Conservation (phyloP, 129 eudicot species). For the Centella asiatica region DNA sequence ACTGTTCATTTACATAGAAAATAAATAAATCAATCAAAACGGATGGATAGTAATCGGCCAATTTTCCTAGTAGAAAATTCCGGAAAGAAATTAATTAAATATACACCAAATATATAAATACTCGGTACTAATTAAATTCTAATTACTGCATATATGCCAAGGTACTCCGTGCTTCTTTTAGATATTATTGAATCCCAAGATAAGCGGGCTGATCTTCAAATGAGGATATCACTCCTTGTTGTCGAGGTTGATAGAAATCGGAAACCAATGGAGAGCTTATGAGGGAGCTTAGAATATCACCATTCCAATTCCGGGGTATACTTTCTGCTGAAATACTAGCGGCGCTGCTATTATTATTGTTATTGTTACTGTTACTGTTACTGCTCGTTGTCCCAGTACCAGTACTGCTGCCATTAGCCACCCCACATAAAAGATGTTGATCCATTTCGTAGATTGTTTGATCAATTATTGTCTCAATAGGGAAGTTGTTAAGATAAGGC, state of each 20-base stretch:
- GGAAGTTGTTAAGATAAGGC: neutral
- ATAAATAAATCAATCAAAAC: no score
- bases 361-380: no score
- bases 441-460: neutral
- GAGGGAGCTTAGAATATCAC: conserved; percentile 29
- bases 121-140: conserved; percentile 13
- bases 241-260: conserved; percentile 16
- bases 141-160: no score
- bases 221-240: conserved; percentile 19
- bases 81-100: conserved; percentile 6
- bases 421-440: neutral
- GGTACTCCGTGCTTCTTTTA: no score
- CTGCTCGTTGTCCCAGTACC: conserved; percentile 23
- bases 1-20: no score
- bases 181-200: conserved; percentile 22
- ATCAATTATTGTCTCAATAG: neutral
- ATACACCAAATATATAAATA: conserved; percentile 16
- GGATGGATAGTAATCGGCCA: no score
- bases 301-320: conserved; percentile 42
- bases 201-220: conserved; percentile 27
- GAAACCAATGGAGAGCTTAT: conserved; percentile 28
- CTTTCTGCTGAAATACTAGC: conserved; percentile 46
- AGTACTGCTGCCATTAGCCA: conserved; percentile 19
- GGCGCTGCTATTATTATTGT: no score
- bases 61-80: no score